Conservation (phyloP, 2,329 filamentous ascomycete species). For the Plenodomus tracheiphilus region DNA sequence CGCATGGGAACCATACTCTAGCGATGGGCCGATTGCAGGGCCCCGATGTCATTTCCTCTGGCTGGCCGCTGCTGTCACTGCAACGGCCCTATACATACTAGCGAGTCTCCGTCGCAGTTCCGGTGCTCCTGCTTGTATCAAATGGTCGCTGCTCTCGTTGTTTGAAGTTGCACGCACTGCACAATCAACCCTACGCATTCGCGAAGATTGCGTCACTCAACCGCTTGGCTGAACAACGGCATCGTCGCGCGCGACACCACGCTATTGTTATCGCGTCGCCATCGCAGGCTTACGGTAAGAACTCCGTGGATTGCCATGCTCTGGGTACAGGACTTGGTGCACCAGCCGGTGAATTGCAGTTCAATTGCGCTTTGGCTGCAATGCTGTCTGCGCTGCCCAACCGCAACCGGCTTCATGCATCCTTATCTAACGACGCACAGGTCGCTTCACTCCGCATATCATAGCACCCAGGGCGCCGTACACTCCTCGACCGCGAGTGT, state of each 20-base stretch:
- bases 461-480: constrained; percentile 10
- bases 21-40: background rate
- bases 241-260: constrained; percentile 1
- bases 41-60: constrained; percentile 4
- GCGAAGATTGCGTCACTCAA: constrained; percentile 11
- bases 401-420: constrained; percentile 3
- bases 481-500: constrained; percentile 8
- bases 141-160: background rate
- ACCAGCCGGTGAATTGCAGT: background rate
- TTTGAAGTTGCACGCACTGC: background rate
- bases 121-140: constrained; percentile 1
- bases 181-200: background rate
- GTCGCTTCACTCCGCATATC: constrained; percentile 10
- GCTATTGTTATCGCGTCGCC: constrained; percentile 7
- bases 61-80: background rate
- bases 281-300: constrained; percentile 16
- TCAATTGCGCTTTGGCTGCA: background rate
- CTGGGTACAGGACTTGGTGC: background rate
- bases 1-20: background rate
- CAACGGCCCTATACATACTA: background rate
- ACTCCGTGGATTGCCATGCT: constrained; percentile 6
- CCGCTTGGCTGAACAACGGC: constrained; percentile 3
- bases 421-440: constrained; percentile 18
- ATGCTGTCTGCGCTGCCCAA: constrained; percentile 1
- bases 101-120: background rate